Evolutionary conservation across 2,329 filamentous ascomycete species (phyloP).

Genomic region (Talaromyces sp.): DNA sequence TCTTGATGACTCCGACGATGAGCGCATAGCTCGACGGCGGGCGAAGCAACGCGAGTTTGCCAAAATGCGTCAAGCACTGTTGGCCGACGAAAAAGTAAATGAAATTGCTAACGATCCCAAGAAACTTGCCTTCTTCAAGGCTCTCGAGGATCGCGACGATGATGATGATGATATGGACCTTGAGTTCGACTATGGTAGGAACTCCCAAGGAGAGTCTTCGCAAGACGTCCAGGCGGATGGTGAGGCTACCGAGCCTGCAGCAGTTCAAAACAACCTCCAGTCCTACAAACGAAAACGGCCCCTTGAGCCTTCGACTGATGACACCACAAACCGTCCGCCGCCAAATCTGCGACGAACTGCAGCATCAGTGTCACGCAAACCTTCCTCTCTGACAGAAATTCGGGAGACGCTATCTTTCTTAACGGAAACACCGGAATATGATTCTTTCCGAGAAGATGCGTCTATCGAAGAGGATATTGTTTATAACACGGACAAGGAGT

Average conservation of each 20-base stretch:
- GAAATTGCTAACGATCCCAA: constrained; percentile 87
- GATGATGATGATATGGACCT: constrained; percentile 65
- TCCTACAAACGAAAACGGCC: constrained; percentile 36
- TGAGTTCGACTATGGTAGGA: constrained; percentile 60
- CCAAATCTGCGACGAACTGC: constrained; percentile 58
- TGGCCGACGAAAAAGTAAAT: constrained; percentile 82
- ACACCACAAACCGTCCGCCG: constrained; percentile 49
- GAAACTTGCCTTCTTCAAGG: constrained; percentile 82
- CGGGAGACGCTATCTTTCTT: constrained; percentile 77
- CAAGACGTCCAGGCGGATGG: constrained; percentile 19
- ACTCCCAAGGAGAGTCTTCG: constrained; percentile 33
- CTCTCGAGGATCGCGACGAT: constrained; percentile 78
- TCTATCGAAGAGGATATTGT: constrained; percentile 51
- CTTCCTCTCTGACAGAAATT: constrained; percentile 72
- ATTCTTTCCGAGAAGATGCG: constrained; percentile 50
- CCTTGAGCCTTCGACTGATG: constrained; percentile 32
- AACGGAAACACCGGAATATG: constrained; percentile 61
- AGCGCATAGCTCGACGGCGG: constrained; percentile 64
- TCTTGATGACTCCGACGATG: constrained; percentile 87
- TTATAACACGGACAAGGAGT: constrained; percentile 22
- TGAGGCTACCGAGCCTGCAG: constrained; percentile 16
- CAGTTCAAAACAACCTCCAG: constrained; percentile 9
- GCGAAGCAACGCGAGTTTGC: constrained; percentile 84
- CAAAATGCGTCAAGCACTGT: constrained; percentile 82
- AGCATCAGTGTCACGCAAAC: constrained; percentile 54